Evolutionary conservation across 805 yeast species (phyloP).

Genomic region (Schwanniomyces polymorphus): DNA sequence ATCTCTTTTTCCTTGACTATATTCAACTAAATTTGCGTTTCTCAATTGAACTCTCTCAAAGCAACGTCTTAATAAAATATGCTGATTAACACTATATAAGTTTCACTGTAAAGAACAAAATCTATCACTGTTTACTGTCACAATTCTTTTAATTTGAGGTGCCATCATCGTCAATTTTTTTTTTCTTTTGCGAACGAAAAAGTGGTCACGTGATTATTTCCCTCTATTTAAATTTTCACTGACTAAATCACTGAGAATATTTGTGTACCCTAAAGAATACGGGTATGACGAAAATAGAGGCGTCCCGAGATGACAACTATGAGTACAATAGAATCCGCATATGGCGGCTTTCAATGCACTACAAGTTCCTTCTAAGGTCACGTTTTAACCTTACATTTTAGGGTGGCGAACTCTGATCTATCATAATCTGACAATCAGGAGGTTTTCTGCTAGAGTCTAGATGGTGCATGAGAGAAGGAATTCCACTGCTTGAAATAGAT

Average conservation of each 20-base stretch:
- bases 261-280: too few relatives aligned
- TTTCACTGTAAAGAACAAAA: background rate
- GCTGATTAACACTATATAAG: background rate
- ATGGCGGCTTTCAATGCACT: too few relatives aligned
- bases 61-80: background rate
- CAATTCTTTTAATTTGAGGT: constrained; percentile 1
- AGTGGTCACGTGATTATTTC: background rate
- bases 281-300: too few relatives aligned
- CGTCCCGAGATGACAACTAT: too few relatives aligned
- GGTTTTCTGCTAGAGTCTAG: background rate
- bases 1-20: background rate
- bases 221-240: background rate
- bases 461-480: background rate
- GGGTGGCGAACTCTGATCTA: too few relatives aligned
- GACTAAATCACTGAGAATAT: too few relatives aligned
- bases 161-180: constrained; percentile 9
- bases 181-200: background rate
- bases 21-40: background rate
- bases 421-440: too few relatives aligned
- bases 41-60: background rate
- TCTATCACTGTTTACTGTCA: background rate
- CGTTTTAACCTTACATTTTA: too few relatives aligned
- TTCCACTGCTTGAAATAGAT: background rate
- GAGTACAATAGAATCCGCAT: too few relatives aligned
- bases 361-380: too few relatives aligned